Base-by-base conservation (phyloP, 176 grass and related monocot species). In the Bonia amplexicaulis region DNA sequence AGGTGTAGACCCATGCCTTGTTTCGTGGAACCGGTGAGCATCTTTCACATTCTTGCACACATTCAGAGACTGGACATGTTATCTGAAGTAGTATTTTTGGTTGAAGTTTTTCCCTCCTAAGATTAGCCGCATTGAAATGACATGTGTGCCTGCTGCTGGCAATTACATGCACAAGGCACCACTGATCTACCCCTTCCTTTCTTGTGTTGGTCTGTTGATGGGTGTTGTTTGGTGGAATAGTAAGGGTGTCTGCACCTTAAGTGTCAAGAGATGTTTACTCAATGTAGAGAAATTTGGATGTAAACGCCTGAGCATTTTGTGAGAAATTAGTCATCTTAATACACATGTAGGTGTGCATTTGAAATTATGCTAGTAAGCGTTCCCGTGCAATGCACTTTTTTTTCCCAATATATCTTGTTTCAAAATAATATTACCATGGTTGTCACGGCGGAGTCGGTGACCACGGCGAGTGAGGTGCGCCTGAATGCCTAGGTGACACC, bases 1-100 rank as follows among this genome's bases (percentile, higher is more conserved):
- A 94, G 88, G 88, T 71, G 96, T 99, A 73, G 85, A 99, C 69
- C 83, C 90, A 84, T 96, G 90, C 57, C 90, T 99, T 80, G 93
- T 99, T 89, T 99, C 96, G 27, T 99, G 96, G 96, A 99, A 99
- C 82, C 58, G 96, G 96, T 99, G 77, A 89, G 76, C 59, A 81
- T 66, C 76, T 74, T 61, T 44, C 46, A 55, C 78, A 82, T 69
- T 6, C n/a, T 55, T 77, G 15, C 49, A 66, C 19, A 45, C 73
- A 85, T 85, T 75, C 73, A 53, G 37, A 48, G 49, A 22, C 64
- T 69, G 51, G 63, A 51, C 12, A 54, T 69, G 11, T 54, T 2
- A 26, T 80, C 13, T 25, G 12, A 10, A 40, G 31, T 25, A 41
- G 12, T 23, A 25, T 69, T 54, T 68, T 53, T 23, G 19, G 7